A percentile compares a stretch with the other conserved stretches of the same genome.
These are phyloP conservation scores for Turritis glabra DNA, from an alignment of 345 rosid genomes.

Conservation along the genomic window DNA sequence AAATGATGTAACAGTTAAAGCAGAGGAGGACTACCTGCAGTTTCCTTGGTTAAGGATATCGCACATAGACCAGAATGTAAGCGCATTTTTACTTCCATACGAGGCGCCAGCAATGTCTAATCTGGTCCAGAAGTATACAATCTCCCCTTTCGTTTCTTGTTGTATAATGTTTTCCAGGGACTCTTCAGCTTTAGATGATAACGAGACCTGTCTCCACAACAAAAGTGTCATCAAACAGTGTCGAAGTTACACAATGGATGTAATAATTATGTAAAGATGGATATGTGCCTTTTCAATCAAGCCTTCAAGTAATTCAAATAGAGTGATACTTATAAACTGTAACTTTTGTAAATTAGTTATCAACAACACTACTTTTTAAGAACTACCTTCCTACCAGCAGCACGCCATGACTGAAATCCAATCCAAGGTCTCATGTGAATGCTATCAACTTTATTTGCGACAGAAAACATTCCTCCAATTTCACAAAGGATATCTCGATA, in stretches of 20 bases:
- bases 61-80: constrained; percentile 77
- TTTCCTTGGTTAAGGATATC: constrained; percentile 69
- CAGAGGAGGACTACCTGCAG: constrained; percentile 55
- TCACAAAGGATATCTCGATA: constrained; percentile 79
- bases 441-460: constrained; percentile 87
- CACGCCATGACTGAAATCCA: constrained; percentile 99
- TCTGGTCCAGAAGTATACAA: constrained; percentile 68
- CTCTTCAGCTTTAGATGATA: constrained; percentile 61
- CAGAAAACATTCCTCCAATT: constrained; percentile 94
- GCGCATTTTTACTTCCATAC: constrained; percentile 43
- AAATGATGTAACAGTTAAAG: constrained; percentile 1
- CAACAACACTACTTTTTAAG: constrained; percentile 29
- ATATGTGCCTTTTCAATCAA: not conserved
- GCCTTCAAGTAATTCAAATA: not conserved
- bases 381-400: constrained; percentile 95
- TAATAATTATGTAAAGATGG: not conserved
- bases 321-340: not conserved
- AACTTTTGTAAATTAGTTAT: constrained; percentile 4
- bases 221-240: constrained; percentile 13
- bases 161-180: constrained; percentile 60
- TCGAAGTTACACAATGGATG: not conserved
- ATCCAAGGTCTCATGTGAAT: constrained; percentile 98
- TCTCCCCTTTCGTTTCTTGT: constrained; percentile 59
- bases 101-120: constrained; percentile 53
- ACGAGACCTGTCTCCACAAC: constrained; percentile 52